Evolutionary conservation across 2,329 filamentous ascomycete genomes (phyloP), one percentile per base, ranked within the genome.

Genomic region (Stemphylium beticola): DNA sequence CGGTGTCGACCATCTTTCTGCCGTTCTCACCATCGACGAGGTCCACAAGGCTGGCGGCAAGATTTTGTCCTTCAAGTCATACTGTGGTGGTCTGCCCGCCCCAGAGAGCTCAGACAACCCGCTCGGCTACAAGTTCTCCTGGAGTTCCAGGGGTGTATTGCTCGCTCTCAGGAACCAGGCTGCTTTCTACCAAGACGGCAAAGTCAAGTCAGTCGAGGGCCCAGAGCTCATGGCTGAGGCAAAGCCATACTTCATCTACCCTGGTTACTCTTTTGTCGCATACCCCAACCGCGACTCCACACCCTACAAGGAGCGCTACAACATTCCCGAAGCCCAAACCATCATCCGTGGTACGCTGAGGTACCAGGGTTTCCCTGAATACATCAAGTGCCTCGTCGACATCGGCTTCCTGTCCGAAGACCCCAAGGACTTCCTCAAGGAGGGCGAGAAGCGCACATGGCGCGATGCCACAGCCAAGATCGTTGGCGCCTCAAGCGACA

Each of bases 201-300:
- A 93, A 80, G 77, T 89, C 61, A 84, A 89, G 50, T 76, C 78
- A 7, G 72, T 80, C 32, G 65, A 71, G 65, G 82, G 80, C 15
- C 79, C 82, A 63, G 89, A 93, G 37, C 83, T 97, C 58, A 98
- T 97, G 93, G 87, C 81, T 58, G 85, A 85, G 44, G 92, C 93
- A 36, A 93, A 96, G 83, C 91, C 92, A 44, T 96, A 96, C 84
- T 87, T 84, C 78, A 95, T 93, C 81, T 96, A 92, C 81, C 90
- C 90, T 32, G 91, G 91, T 55, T 97, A 87, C 76, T 88, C 89
- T 46, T 93, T 96, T 68, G 92, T 97, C 65, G 92, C 89, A 37
- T 98, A 98, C 79, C 90, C 90, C 53, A 98, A 98, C 86, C 84
- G 93, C 66, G 93, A 98, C 79, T 93, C 88, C 17, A 95, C 91